These are phyloP conservation scores for Coemansia furcata DNA, from an alignment of 192 early-diverging fungal genomes.

Conservation along the genomic window DNA sequence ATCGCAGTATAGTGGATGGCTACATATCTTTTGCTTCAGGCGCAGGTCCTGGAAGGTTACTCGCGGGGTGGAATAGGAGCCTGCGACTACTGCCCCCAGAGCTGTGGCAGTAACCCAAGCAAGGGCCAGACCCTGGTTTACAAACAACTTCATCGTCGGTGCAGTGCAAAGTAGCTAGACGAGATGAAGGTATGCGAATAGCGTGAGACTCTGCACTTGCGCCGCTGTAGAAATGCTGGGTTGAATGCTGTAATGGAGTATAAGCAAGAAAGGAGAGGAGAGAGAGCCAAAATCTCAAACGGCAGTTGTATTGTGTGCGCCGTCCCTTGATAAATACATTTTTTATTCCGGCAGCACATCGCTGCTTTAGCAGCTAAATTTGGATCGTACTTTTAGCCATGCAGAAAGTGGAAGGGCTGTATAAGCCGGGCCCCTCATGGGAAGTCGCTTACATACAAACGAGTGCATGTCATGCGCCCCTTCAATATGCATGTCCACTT, in stretches of 20 bases:
- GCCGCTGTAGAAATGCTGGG: neutral
- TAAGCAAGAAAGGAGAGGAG: constrained; percentile 1
- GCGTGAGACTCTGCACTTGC: neutral
- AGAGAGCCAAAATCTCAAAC: neutral
- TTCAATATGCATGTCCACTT: neutral
- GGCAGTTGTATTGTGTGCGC: neutral
- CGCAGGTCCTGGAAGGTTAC: constrained; percentile 13
- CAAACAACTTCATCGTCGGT: neutral
- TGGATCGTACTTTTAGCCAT: neutral
- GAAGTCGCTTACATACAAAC: neutral
- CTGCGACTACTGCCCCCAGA: neutral
- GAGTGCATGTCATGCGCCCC: neutral
- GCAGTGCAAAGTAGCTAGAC: neutral
- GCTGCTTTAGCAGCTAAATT: neutral
- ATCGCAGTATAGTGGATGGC: constrained; percentile 67
- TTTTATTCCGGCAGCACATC: neutral
- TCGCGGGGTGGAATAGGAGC: constrained; percentile 7
- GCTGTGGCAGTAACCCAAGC: neutral
- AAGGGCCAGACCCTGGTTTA: neutral
- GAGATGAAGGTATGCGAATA: neutral
- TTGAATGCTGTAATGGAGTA: neutral
- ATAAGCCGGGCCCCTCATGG: neutral
- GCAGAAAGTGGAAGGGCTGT: neutral
- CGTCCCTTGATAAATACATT: neutral
- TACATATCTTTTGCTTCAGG: constrained; percentile 44